Evolutionary conservation across 139 green algal species (phyloP), one percentile per base, ranked within the genome.

Genomic region (Picochlorum sp.): DNA sequence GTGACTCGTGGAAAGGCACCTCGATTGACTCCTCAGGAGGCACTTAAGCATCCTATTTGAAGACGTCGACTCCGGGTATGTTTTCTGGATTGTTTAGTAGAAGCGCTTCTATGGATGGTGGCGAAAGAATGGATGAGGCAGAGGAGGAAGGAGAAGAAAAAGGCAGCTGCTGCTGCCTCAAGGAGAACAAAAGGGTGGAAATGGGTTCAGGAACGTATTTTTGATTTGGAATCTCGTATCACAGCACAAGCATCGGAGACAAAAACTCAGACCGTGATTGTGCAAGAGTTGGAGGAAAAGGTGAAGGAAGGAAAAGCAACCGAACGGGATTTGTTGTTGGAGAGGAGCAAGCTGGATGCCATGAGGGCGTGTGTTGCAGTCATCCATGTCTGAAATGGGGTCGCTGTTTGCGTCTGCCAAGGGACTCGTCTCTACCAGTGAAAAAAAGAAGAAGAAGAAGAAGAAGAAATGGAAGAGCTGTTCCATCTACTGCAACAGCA

Each of bases 221-320:
- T 90, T 65, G 83, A 89, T 67, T 56, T 94, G 49, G 86, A 94
- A 70, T 76, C 81, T 3, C 65, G 79, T 11, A 78, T 94, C 49
- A 63, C 79, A 30, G 55, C 72, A 45, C 69, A 84, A 76, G 58
- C 62, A 4, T 61, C 38, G 1, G 78, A 69, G 9, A 73, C 75
- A 8, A 57, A 75, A 50, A 49, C 58, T 15, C 74, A 82, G 67
- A 82, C 78, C 2, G 58, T 45, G 1, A 18, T 61, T 15, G 74
- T 84, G 32, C 49, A 78, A 49, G 23, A 61, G 52, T 66, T 82
- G 63, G 24, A 70, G 51, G 23, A 8, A 0, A 44, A 77, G 8
- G 67, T 74, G 49, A 63, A 57, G 30, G 13, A 62, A 38, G 68
- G 63, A 20, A 45, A 52, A 4, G 73, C 68, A 23, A 20, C 26